These are phyloP conservation scores for Pyricularia grisea DNA, from an alignment of 2,329 filamentous ascomycete species.

Conservation along the genomic window DNA sequence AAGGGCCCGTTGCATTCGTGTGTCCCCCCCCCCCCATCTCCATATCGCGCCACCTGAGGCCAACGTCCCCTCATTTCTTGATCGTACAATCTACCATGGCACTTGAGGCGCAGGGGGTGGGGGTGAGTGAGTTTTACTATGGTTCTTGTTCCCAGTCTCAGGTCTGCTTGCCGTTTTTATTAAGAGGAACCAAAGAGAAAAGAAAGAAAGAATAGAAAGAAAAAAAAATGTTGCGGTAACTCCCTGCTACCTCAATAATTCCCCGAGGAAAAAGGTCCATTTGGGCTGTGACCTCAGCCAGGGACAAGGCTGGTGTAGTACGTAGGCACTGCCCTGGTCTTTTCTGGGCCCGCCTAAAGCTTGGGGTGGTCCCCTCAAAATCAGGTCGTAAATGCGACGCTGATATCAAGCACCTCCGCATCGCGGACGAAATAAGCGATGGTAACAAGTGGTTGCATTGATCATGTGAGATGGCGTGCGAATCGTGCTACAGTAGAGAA, in stretches of 20 bases:
- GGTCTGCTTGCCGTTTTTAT: not conserved
- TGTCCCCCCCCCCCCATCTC: not conserved
- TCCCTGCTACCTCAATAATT: not conserved
- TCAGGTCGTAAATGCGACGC: not conserved
- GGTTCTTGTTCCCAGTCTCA: not conserved
- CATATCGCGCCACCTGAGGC: not conserved
- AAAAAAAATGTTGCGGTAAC: not conserved
- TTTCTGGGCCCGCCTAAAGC: not conserved
- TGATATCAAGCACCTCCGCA: not conserved
- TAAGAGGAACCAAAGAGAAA: not conserved
- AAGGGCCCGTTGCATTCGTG: not conserved
- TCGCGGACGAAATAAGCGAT: not conserved
- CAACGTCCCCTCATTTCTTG: not conserved
- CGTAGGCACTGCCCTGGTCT: not conserved
- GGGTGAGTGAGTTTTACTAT: not conserved
- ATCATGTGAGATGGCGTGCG: not conserved
- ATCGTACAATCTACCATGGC: not conserved
- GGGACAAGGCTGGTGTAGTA: constrained; percentile 1
- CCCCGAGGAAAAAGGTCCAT: not conserved
- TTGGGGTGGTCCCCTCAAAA: not conserved
- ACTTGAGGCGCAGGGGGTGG: not conserved
- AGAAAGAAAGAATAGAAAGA: not conserved
- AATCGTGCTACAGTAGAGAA: not conserved
- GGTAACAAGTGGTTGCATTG: not conserved
- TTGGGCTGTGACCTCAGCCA: not conserved